Conservation (phyloP, 306 rosid species). For the Prunus kanzakura region DNA sequence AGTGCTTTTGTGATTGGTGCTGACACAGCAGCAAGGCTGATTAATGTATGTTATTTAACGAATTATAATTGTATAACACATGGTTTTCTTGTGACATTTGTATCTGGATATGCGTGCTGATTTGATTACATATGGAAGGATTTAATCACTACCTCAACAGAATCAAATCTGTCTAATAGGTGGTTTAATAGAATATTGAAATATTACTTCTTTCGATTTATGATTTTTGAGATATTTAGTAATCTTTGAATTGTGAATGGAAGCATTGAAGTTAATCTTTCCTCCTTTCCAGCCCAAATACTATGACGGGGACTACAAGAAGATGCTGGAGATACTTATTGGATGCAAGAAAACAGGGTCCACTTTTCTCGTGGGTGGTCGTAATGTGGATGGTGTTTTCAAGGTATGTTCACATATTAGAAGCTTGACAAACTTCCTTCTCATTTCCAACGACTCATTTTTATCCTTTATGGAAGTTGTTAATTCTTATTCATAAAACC, state of each 20-base stretch:
- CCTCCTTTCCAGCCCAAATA: conserved; percentile 69
- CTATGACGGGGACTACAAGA: conserved; percentile 72
- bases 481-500: conserved; percentile 13
- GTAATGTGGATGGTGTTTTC: conserved; percentile 75
- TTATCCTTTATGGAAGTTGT: conserved; percentile 5
- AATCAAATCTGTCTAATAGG: neutral
- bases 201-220: neutral
- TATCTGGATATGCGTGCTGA: neutral
- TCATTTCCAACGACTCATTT: neutral
- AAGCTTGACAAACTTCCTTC: neutral
- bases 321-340: conserved; percentile 64
- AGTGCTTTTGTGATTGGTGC: conserved; percentile 93
- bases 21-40: conserved; percentile 84
- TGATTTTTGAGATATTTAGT: neutral
- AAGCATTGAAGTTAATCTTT: neutral
- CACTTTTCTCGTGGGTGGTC: conserved; percentile 81
- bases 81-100: neutral
- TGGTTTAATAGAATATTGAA: neutral
- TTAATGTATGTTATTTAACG: conserved; percentile 52
- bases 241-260: neutral
- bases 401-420: conserved; percentile 36
- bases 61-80: neutral
- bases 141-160: neutral
- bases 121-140: neutral
- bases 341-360: conserved; percentile 72